A percentile compares a stretch with the other conserved stretches of the same genome.
Evolutionary conservation across 2,329 filamentous ascomycete species (phyloP).

Genomic region (Apiospora marii): DNA sequence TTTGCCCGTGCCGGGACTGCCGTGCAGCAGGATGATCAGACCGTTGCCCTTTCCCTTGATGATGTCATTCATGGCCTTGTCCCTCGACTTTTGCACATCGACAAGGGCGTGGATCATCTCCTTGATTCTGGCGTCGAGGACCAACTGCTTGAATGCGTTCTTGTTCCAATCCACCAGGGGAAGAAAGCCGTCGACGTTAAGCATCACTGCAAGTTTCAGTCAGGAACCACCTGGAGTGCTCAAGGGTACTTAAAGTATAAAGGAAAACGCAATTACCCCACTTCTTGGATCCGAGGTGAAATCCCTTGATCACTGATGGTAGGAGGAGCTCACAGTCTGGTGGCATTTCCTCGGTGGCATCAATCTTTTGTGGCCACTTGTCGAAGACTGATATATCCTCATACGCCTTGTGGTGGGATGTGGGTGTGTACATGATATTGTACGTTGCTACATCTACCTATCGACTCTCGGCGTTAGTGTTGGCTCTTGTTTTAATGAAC

Average conservation of each 20-base stretch:
- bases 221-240: too few species aligned
- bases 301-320: neutral
- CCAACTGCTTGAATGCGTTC: constrained; percentile 20
- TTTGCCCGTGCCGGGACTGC: constrained; percentile 25
- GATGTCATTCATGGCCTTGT: constrained; percentile 18
- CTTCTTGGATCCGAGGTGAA: neutral
- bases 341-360: neutral
- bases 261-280: too few species aligned
- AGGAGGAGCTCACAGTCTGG: neutral
- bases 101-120: constrained; percentile 23
- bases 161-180: constrained; percentile 23
- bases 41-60: constrained; percentile 27
- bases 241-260: too few species aligned
- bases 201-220: too few species aligned
- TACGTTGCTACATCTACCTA: neutral
- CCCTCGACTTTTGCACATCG: constrained; percentile 17
- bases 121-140: constrained; percentile 22
- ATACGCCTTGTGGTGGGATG: neutral
- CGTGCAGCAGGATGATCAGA: constrained; percentile 22
- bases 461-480: too few species aligned
- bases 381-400: neutral
- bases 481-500: too few species aligned
- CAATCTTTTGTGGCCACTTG: constrained; percentile 4
- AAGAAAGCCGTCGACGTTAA: neutral
- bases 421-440: too few species aligned